Conservation (phyloP, 495 filamentous ascomycete species). For the Podospora comata region DNA sequence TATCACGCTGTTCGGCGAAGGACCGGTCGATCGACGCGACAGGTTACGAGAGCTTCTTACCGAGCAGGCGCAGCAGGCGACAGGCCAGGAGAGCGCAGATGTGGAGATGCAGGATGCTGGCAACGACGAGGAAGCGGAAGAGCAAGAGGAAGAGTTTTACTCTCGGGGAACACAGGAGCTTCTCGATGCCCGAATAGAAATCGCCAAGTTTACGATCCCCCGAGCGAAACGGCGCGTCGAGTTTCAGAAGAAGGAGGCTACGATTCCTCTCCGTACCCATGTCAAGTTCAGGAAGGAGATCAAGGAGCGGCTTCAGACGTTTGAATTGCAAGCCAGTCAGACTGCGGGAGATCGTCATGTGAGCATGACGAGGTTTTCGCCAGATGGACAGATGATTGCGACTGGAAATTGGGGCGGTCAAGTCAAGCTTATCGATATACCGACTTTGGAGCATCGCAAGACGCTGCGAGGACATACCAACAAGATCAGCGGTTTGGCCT, state of each 20-base stretch:
- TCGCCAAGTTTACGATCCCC: slow-evolving; percentile 83
- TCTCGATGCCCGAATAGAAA: slow-evolving; percentile 70
- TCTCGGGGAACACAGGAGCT: slow-evolving; percentile 74
- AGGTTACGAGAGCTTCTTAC: slow-evolving; percentile 79
- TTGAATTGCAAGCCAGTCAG: slow-evolving; percentile 89
- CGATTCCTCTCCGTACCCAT: slow-evolving; percentile 79
- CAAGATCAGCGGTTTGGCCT: slow-evolving; percentile 83
- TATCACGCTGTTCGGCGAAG: slow-evolving; percentile 93
- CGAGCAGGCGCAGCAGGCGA: slow-evolving; percentile 61
- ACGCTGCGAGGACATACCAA: slow-evolving; percentile 78
- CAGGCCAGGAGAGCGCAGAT: slow-evolving; percentile 53
- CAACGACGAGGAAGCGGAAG: slow-evolving; percentile 63
- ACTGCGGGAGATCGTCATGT: slow-evolving; percentile 87
- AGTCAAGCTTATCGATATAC: slow-evolving; percentile 79
- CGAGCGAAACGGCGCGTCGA: slow-evolving; percentile 72
- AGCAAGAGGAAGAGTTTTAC: slow-evolving; percentile 95
- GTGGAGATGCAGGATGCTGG: slow-evolving; percentile 61
- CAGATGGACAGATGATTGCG: slow-evolving; percentile 77
- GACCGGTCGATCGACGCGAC: slow-evolving; percentile 79
- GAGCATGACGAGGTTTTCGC: slow-evolving; percentile 85
- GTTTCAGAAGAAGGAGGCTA: slow-evolving; percentile 73
- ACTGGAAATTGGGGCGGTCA: slow-evolving; percentile 89
- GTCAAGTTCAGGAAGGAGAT: slow-evolving; percentile 85
- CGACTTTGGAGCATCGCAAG: slow-evolving; percentile 71
- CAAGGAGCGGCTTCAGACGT: slow-evolving; percentile 76